Percentiles rank a stretch among this genome's conserved stretches.
Conservation (phyloP, 139 green algal genomes). For the Coelastrella sp. region DNA sequence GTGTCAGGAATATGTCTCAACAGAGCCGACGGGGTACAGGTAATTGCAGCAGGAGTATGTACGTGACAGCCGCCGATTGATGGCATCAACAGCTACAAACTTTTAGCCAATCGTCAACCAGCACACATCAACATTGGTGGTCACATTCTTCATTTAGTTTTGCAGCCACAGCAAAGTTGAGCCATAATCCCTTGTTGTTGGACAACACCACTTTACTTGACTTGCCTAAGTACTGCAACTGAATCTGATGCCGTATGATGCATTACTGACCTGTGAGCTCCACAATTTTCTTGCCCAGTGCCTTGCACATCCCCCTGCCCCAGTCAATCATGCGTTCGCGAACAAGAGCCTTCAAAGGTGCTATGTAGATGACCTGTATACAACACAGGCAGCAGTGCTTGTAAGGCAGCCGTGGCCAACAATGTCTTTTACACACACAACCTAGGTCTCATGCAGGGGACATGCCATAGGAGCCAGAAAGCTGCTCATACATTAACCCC, state of each 20-base stretch:
- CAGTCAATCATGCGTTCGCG: slow-evolving; percentile 96
- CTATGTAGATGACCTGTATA: slow-evolving; percentile 94
- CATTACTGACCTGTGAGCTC: slow-evolving; percentile 87
- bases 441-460: too few relatives aligned
- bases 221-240: neutral
- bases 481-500: too few relatives aligned
- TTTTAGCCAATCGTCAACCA: too few relatives aligned
- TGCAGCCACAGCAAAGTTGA: neutral
- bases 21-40: neutral
- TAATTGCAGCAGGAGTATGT: neutral
- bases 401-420: too few relatives aligned
- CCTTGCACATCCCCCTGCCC: slow-evolving; percentile 80
- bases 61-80: too few relatives aligned
- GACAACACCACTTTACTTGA: too few relatives aligned
- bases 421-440: neutral
- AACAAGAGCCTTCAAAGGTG: slow-evolving; percentile 97
- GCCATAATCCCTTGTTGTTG: too few relatives aligned
- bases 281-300: slow-evolving; percentile 85
- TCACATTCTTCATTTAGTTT: neutral
- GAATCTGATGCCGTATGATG: neutral
- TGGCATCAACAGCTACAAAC: too few relatives aligned
- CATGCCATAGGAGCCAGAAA: too few relatives aligned
- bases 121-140: too few relatives aligned
- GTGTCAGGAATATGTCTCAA: neutral
- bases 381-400: neutral